These are phyloP conservation scores for Chytridium lagenaria DNA, from an alignment of 371 early-diverging fungal genomes.

Conservation along the genomic window DNA sequence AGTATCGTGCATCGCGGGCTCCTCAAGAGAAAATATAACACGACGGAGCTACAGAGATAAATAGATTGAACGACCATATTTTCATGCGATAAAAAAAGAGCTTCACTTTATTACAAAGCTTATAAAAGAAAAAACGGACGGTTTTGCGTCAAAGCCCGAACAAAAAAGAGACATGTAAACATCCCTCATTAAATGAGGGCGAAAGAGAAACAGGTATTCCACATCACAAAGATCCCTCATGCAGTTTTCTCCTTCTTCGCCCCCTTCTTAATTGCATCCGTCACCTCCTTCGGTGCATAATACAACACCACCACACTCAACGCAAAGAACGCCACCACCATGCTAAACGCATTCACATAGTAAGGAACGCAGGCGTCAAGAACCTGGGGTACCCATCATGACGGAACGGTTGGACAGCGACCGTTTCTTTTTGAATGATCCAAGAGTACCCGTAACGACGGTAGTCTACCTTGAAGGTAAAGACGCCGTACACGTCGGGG, in stretches of 20 bases:
- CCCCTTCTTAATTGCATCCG: constrained; percentile 46
- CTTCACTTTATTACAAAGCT: too few relatives aligned
- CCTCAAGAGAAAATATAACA: too few relatives aligned
- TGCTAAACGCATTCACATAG: constrained; percentile 83
- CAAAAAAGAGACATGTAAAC: too few relatives aligned
- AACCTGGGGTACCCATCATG: constrained; percentile 96
- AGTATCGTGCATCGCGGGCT: too few relatives aligned
- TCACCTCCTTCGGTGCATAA: constrained; percentile 27
- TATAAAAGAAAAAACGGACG: too few relatives aligned
- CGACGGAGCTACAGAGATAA: too few relatives aligned
- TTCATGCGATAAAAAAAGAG: too few relatives aligned
- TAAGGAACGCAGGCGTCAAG: constrained; percentile 91
- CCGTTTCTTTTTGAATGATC: constrained; percentile 73
- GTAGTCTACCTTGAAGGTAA: constrained; percentile 92
- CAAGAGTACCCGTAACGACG: constrained; percentile 72
- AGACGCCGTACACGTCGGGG: constrained; percentile 96
- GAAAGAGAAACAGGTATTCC: too few relatives aligned
- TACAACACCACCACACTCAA: constrained; percentile 82
- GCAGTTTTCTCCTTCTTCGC: constrained; percentile 1
- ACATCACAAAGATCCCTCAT: too few relatives aligned
- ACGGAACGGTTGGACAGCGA: constrained; percentile 87
- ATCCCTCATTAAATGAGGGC: too few relatives aligned
- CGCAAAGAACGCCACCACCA: constrained; percentile 83
- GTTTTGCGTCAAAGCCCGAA: too few relatives aligned
- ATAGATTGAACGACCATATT: too few relatives aligned